Evolutionary conservation across 176 grass and related monocot species (phyloP), one percentile per base, ranked within the genome.

Genomic region (Oryza coarctata): DNA sequence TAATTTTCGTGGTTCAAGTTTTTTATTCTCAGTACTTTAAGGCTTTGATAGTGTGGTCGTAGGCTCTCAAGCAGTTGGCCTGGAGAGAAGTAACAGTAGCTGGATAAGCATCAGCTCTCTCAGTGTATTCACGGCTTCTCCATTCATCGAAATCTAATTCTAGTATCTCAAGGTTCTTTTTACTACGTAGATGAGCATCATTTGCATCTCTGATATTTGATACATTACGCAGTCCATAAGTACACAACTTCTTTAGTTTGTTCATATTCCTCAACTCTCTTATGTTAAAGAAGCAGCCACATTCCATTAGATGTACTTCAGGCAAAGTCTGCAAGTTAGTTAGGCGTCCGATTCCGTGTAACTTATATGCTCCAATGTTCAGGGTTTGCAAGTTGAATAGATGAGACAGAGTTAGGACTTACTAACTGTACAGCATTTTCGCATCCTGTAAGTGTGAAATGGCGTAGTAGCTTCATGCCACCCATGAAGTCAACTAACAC

Each of bases 251-350:
- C 50, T 12, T 57, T 57, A 57, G 2, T 57, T 78, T 30, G 36
- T 30, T 78, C 33, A 78, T 17, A 63, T 80, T 64, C 31, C 78
- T 80, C 50, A 84, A 57, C 63, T 89, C 87, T 61, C 36, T 28
- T 38, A 41, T 41, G 39, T 41, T 10, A 41, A 34, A 34, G 33
- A 3, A 34, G 33, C 3, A 34, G 33, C 38, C 9, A 0, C 38
- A 39, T 34, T 34, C 33, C 33, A 5, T 39, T 7, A 34, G 33
- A 34, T 34, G 33, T 34, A 34, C 33, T 2, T 34, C 3, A 4
- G 33, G 33, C 33, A 34, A 34, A 3, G 33, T 34, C 3, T 34
- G 33, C 33, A 34, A 34, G 33, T 34, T 34, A 34, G 3, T 34
- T 4, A 34, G 33, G 33, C 3, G 33, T 34, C 33, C 3, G 33